Base-by-base conservation (phyloP, 1,284 basidiomycete genomes). In the Tilletia horrida region DNA sequence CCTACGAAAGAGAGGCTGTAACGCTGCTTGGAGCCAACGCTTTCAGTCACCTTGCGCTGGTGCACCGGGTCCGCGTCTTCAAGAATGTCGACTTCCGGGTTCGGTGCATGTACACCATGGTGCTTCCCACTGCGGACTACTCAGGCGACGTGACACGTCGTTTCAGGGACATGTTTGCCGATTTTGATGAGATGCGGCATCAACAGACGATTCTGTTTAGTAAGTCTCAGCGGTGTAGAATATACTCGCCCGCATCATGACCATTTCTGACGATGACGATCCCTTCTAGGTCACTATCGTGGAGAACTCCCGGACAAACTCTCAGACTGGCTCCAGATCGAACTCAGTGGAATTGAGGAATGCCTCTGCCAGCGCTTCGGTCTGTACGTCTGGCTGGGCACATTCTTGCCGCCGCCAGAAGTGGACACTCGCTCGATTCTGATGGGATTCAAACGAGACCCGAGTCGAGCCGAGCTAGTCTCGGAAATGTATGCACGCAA, bases 331-430 rank as follows among this genome's bases (percentile, higher is more conserved):
- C 3, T 59, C 0, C 55, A 59, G n/a, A 31, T 59, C 16, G 55
- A 59, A 16, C 27, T 59, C 27, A 29, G 35, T 14, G 55, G 55
- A 6, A 35, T 59, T 27, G 55, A 59, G 29, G 31, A 40, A 6
- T 59, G 55, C n/a, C 9, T 59, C 14, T 13, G 13, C 29, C 55
- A 59, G 55, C 55, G 55, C 29, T 59, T 59, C 55, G 3, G 1
- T 13, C 11, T 18, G 1, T 59, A 29, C 55, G 25, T 40, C 29
- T 29, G 27, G 27, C 29, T 59, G 6, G 55, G 55, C 14, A 35
- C 55, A 25, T 59, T 59, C 55, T 18, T 16, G 14, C 55, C 27
- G 16, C 55, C 27, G 16, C 55, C 55, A 21, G 55, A 59, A 27
- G 13, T 59, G 16, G 55, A 59, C 29, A 35, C 55, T 18, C 23